Percentiles rank a stretch among this genome's conserved stretches.
phyloP scores from a whole-genome alignment of 768 basidiomycete genomes.

The Rickenella mellea region DNA sequence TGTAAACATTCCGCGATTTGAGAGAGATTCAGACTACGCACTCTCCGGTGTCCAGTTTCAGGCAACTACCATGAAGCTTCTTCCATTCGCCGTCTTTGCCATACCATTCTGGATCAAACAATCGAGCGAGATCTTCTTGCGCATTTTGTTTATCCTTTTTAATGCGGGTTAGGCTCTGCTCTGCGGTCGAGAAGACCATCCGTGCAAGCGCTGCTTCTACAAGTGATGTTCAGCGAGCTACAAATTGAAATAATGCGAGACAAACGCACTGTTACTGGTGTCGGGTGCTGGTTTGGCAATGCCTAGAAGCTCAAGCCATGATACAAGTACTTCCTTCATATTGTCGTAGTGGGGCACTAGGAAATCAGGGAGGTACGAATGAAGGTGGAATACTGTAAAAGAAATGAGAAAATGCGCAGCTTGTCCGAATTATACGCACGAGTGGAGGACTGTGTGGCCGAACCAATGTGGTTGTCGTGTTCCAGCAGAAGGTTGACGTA shows the following conservation, averaged over 20 bases:
- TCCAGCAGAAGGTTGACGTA: slow-evolving; percentile 67
- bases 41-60: slow-evolving; percentile 84
- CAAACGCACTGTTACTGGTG: too few species aligned
- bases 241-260: too few species aligned
- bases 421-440: slow-evolving; percentile 34
- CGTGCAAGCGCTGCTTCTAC: slow-evolving; percentile 54
- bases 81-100: slow-evolving; percentile 90
- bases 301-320: slow-evolving; percentile 57
- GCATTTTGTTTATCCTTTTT: slow-evolving; percentile 46
- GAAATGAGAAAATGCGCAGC: neutral
- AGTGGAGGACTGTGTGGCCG: slow-evolving; percentile 36
- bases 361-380: slow-evolving; percentile 80
- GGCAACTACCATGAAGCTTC: slow-evolving; percentile 77
- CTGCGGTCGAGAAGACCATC: slow-evolving; percentile 52
- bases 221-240: too few species aligned
- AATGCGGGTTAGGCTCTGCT: slow-evolving; percentile 44
- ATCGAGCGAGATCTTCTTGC: slow-evolving; percentile 47
- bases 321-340: slow-evolving; percentile 48
- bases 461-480: slow-evolving; percentile 60
- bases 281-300: too few species aligned
- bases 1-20: neutral
- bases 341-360: slow-evolving; percentile 65
- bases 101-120: slow-evolving; percentile 59
- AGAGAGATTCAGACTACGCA: slow-evolving; percentile 35
- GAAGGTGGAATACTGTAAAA: slow-evolving; percentile 61